Evolutionary conservation across 352 stramenopile genomes (phyloP), one percentile per base, ranked within the genome.

Genomic region (Pythium dissotocum): DNA sequence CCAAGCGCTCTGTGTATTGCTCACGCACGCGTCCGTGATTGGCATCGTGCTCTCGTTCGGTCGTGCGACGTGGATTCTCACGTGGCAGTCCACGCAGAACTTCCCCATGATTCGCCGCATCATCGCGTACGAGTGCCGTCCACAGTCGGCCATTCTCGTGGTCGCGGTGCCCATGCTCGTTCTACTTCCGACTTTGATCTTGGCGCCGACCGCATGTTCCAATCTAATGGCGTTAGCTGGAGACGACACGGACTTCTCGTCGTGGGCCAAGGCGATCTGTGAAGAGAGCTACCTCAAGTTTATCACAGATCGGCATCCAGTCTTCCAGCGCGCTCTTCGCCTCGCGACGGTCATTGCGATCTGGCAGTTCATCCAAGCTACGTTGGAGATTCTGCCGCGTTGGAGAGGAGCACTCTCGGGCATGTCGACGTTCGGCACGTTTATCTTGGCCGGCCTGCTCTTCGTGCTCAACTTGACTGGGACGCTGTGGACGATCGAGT

Each of bases 51-150:
- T 96, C 38, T 89, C 86, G 30, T 93, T 96, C 54, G 88, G 86
- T 9, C 86, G 88, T 18, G 85, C 88, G 18, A 94, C 81, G 38
- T 96, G 88, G 88, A 96, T 96, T 69, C 78, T 96, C 58, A 94
- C 85, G 61, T 96, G 88, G 88, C 88, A 96, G 59, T 96, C 88
- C 42, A 78, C 88, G 35, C 71, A 91, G 60, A 93, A 96, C 61
- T 96, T 96, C 63, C 88, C 88, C 56, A 83, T 94, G 30, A 96
- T 96, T 63, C 86, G 88, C 7, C 83, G 88, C 38, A 92, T 94
- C 38, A 93, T 96, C 69, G 79, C 82, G 10, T 78, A 82, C 57
- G 86, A 94, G 68, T 91, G 82, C 44, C 76, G 79, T 6, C 88
- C 88, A 2, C 88, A 96, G 70, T 84, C 83, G 0, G 87, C 93